Evolutionary conservation across 2,329 filamentous ascomycete species (phyloP).

Genomic region (Ascomycota sp.): DNA sequence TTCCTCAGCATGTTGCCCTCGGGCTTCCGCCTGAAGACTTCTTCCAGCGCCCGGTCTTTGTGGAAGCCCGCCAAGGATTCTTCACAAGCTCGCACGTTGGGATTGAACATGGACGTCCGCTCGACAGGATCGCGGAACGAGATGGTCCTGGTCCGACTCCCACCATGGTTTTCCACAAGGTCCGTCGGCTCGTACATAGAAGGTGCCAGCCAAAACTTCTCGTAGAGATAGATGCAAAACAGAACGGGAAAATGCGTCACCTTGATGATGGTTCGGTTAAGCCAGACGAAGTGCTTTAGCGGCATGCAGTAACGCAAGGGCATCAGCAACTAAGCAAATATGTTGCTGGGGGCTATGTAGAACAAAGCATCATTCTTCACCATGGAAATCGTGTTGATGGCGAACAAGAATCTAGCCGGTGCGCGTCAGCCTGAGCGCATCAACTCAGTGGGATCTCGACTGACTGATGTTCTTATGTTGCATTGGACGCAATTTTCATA

Average conservation of each 20-base stretch:
- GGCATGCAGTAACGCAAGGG: conserved; percentile 66
- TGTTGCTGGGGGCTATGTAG: conserved; percentile 80
- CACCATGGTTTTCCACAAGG: conserved; percentile 51
- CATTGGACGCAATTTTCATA: conserved; percentile 85
- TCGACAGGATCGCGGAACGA: conserved; percentile 36
- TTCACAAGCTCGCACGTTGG: conserved; percentile 51
- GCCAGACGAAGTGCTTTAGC: conserved; percentile 58
- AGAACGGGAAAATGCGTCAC: conserved; percentile 74
- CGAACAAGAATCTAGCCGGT: conserved; percentile 52
- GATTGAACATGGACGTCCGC: conserved; percentile 50
- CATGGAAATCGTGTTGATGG: conserved; percentile 93
- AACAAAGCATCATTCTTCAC: conserved; percentile 96
- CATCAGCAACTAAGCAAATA: conserved; percentile 75
- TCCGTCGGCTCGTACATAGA: conserved; percentile 69
- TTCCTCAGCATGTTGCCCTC: conserved; percentile 40
- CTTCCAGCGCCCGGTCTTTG: conserved; percentile 76
- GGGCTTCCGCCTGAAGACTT: conserved; percentile 65
- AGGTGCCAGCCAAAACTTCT: conserved; percentile 56
- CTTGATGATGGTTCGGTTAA: conserved; percentile 87
- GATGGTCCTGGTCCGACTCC: conserved; percentile 25
- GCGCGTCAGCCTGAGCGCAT: conserved; percentile 4
- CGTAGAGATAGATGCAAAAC: conserved; percentile 73
- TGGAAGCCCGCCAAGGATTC: conserved; percentile 76
- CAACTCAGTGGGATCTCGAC: not conserved
- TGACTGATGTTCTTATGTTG: conserved; percentile 68